A percentile compares a stretch with the other conserved stretches of the same genome.
Evolutionary conservation across 208 protist genomes (phyloP).

Genomic region (Hexamita inflata): DNA sequence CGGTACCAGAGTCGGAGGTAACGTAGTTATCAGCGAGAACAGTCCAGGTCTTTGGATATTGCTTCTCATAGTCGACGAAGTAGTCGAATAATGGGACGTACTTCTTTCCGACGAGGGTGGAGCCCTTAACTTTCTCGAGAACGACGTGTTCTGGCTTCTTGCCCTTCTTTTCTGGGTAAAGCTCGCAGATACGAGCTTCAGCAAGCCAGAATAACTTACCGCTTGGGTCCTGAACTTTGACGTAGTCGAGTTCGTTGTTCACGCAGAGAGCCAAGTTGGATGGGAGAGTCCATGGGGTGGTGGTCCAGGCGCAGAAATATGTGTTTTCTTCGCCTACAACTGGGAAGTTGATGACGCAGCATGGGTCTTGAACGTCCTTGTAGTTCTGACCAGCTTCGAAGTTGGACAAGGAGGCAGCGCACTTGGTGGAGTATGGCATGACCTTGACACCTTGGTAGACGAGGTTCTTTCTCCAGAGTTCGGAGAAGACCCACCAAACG

Average conservation of each 20-base stretch:
- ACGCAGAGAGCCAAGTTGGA: slow-evolving; percentile 95
- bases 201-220: slow-evolving; percentile 48
- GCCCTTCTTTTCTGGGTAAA: slow-evolving; percentile 35
- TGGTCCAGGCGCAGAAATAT: slow-evolving; percentile 84
- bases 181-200: slow-evolving; percentile 43
- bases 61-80: slow-evolving; percentile 2
- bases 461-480: slow-evolving; percentile 83
- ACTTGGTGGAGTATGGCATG: slow-evolving; percentile 94
- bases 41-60: slow-evolving; percentile 60
- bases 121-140: slow-evolving; percentile 35
- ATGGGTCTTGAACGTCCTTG: slow-evolving; percentile 81
- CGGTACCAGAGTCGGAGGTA: slow-evolving; percentile 84
- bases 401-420: slow-evolving; percentile 95
- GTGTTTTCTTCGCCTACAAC: slow-evolving; percentile 55
- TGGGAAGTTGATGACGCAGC: slow-evolving; percentile 59
- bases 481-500: slow-evolving; percentile 97
- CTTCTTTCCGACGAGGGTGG: slow-evolving; percentile 12
- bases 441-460: slow-evolving; percentile 96
- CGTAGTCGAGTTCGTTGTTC: slow-evolving; percentile 83
- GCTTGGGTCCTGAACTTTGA: slow-evolving; percentile 66
- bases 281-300: slow-evolving; percentile 98
- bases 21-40: slow-evolving; percentile 86
- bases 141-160: slow-evolving; percentile 12
- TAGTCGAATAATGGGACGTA: slow-evolving; percentile 32
- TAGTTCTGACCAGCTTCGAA: slow-evolving; percentile 97